Evolutionary conservation across 2,329 filamentous ascomycete species (phyloP).

Genomic region (Aspergillus fischeri): DNA sequence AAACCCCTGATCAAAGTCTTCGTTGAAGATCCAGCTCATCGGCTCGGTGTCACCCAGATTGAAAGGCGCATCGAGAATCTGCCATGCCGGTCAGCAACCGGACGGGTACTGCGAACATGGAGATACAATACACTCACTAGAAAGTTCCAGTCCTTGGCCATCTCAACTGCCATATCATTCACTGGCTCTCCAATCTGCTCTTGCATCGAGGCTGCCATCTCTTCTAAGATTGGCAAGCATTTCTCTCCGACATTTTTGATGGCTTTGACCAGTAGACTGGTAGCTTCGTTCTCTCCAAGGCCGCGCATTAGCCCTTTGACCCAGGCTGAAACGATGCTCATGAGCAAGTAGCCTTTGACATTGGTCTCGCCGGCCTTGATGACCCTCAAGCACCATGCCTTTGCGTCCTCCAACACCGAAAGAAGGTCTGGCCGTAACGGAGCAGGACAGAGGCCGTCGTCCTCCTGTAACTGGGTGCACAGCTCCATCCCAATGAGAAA

Average conservation of each 20-base stretch:
- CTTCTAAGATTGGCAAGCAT: slow-evolving; percentile 24
- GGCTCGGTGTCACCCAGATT: slow-evolving; percentile 18
- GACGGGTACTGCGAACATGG: background rate
- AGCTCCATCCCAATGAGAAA: slow-evolving; percentile 24
- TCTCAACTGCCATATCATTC: slow-evolving; percentile 22
- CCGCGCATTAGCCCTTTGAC: slow-evolving; percentile 42
- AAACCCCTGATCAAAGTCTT: background rate
- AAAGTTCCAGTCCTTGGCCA: slow-evolving; percentile 42
- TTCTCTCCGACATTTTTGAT: slow-evolving; percentile 31
- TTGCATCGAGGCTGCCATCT: slow-evolving; percentile 12
- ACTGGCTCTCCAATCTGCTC: slow-evolving; percentile 4
- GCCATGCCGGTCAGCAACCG: background rate
- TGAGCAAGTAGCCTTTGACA: slow-evolving; percentile 50
- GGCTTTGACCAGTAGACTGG: slow-evolving; percentile 33
- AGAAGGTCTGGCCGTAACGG: slow-evolving; percentile 25
- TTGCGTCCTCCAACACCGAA: slow-evolving; percentile 37
- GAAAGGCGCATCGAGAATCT: slow-evolving; percentile 29
- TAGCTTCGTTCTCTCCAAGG: slow-evolving; percentile 30
- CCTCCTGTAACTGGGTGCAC: slow-evolving; percentile 24
- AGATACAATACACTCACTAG: slow-evolving; percentile 29
- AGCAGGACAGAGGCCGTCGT: slow-evolving; percentile 22
- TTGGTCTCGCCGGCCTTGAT: slow-evolving; percentile 54
- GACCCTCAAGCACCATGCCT: slow-evolving; percentile 36
- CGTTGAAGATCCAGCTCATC: slow-evolving; percentile 14
- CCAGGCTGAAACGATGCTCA: slow-evolving; percentile 37